These are phyloP conservation scores for Microascus cirrosus DNA, from an alignment of 2,329 filamentous ascomycete species.

Conservation along the genomic window DNA sequence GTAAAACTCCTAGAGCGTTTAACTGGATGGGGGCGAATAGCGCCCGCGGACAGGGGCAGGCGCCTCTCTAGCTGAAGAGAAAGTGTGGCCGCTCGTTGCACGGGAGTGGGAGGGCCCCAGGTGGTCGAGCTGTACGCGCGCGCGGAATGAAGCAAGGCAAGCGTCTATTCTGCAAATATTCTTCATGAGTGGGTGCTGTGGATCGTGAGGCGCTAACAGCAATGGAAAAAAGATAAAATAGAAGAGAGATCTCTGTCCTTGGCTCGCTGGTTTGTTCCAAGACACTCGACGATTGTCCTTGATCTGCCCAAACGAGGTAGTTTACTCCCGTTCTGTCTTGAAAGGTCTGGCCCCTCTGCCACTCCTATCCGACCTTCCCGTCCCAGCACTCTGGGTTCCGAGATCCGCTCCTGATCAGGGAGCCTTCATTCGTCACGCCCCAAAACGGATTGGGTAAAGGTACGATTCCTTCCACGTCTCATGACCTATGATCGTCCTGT, in stretches of 20 bases:
- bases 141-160: background rate
- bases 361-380: background rate
- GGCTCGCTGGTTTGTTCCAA: background rate
- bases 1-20: background rate
- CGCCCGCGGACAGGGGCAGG: background rate
- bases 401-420: background rate
- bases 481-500: background rate
- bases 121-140: background rate
- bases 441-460: background rate
- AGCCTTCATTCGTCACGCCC: background rate
- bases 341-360: background rate
- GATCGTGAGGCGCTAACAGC: background rate
- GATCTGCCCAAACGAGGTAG: background rate
- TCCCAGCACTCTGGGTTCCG: background rate
- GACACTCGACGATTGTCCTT: background rate
- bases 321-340: background rate
- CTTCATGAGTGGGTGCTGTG: background rate
- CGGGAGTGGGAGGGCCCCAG: background rate
- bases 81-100: background rate
- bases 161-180: background rate
- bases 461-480: background rate
- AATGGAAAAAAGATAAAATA: background rate
- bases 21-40: background rate
- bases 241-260: background rate
- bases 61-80: background rate